These are phyloP conservation scores for Hawksworthiomyces lignivorus DNA, from an alignment of 2,329 filamentous ascomycete species.

Conservation along the genomic window DNA sequence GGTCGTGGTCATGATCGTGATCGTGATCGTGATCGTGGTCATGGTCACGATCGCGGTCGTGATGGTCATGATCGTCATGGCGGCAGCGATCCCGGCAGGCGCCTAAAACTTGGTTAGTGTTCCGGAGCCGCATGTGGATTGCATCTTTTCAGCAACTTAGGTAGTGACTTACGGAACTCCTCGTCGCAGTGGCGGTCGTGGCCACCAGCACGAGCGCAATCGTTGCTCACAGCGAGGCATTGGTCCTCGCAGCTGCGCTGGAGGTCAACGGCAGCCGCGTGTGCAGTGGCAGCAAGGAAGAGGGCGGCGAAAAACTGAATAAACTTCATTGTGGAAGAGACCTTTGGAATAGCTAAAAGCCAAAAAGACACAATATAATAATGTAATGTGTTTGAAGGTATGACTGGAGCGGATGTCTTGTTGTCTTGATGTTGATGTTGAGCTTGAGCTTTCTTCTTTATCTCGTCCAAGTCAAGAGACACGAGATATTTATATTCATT, in stretches of 20 bases:
- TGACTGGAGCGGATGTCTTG: too few relatives aligned
- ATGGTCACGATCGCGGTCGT: not conserved
- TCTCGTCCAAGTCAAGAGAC: too few relatives aligned
- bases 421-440: too few relatives aligned
- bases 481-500: too few relatives aligned
- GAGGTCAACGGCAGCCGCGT: constrained; percentile 3
- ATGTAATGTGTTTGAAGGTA: too few relatives aligned
- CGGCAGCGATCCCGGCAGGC: constrained; percentile 3
- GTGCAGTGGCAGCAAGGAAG: constrained; percentile 7
- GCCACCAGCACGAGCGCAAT: constrained; percentile 2
- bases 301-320: constrained; percentile 5
- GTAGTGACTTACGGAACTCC: constrained; percentile 1
- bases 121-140: too few relatives aligned
- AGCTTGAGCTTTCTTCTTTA: too few relatives aligned
- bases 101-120: not conserved
- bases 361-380: too few relatives aligned
- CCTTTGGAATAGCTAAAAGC: too few relatives aligned
- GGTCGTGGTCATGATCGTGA: too few relatives aligned
- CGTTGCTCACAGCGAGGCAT: constrained; percentile 4
- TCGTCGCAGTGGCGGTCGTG: constrained; percentile 3
- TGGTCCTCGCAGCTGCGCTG: not conserved
- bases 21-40: too few relatives aligned
- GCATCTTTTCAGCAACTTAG: not conserved
- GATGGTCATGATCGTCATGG: not conserved
- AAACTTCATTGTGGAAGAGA: constrained; percentile 10